Evolutionary conservation across 768 basidiomycete genomes (phyloP).

Genomic region (Dendrothele bispora): DNA sequence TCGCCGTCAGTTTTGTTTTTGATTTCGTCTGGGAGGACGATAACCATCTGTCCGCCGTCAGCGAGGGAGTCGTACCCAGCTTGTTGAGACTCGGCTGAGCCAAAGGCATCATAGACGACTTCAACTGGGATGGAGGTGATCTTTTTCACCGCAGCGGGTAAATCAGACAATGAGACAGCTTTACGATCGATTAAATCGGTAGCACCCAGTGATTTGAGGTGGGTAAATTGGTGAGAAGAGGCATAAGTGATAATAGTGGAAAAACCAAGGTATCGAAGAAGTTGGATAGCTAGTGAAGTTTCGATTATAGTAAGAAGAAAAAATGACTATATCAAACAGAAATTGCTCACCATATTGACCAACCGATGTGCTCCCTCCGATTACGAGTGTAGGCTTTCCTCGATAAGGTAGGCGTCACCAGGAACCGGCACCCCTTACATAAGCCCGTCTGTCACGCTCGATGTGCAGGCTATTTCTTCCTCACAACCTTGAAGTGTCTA

Average conservation of each 20-base stretch:
- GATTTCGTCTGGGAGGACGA: neutral
- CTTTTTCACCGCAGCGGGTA: neutral
- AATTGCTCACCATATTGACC: too few species aligned
- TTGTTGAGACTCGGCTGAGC: neutral
- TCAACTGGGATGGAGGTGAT: constrained; percentile 1
- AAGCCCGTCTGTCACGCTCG: too few species aligned
- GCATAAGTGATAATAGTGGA: constrained; percentile 36
- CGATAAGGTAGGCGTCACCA: too few species aligned
- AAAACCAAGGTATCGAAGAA: constrained; percentile 2
- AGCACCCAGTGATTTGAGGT: constrained; percentile 38
- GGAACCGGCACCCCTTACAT: too few species aligned
- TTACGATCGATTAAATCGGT: constrained; percentile 37
- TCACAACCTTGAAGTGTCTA: too few species aligned
- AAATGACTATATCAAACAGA: too few species aligned
- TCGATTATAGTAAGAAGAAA: too few species aligned
- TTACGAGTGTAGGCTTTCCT: too few species aligned
- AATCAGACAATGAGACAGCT: neutral
- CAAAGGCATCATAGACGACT: neutral
- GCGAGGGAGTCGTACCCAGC: constrained; percentile 1
- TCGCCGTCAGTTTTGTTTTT: neutral
- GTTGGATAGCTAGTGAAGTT: constrained; percentile 5
- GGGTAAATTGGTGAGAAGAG: constrained; percentile 24
- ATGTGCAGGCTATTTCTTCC: too few species aligned
- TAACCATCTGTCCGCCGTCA: constrained; percentile 5
- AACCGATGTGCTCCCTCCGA: too few species aligned